phyloP scores from a whole-genome alignment of 305 asterid genomes.

The Fraxinus ornus region DNA sequence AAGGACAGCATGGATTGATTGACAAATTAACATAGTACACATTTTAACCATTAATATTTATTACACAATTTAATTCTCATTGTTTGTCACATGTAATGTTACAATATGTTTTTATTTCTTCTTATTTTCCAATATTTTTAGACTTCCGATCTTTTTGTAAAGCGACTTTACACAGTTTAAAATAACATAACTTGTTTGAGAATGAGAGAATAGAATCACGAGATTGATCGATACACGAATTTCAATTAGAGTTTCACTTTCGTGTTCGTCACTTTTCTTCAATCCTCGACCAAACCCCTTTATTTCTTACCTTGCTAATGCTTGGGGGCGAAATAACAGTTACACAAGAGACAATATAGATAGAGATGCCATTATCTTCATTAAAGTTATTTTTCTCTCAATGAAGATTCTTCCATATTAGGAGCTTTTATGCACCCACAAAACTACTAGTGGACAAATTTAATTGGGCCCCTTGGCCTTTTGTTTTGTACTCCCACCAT shows the following conservation, averaged over 20 bases:
- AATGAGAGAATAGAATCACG: not conserved
- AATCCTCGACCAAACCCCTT: not conserved
- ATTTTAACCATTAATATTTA: no score
- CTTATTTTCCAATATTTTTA: no score
- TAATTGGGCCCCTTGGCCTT: not conserved
- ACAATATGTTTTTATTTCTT: not conserved
- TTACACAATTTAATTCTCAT: not conserved
- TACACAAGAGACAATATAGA: not conserved
- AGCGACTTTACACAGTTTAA: not conserved
- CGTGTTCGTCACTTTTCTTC: not conserved
- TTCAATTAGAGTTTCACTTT: no score
- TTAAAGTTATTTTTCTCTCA: not conserved
- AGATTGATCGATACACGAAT: no score
- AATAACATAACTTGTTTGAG: not conserved
- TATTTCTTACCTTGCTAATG: not conserved
- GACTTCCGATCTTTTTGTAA: no score
- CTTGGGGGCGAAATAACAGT: not conserved
- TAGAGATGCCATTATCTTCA: not conserved
- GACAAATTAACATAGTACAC: not conserved
- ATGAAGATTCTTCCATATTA: not conserved
- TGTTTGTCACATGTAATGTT: not conserved
- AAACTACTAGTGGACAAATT: not conserved
- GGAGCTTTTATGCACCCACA: not conserved
- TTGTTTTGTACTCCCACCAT: not conserved
- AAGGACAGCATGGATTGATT: not conserved